These are phyloP conservation scores for Solanum infundibuliforme DNA, from an alignment of 257 asterid species.

Conservation along the genomic window DNA sequence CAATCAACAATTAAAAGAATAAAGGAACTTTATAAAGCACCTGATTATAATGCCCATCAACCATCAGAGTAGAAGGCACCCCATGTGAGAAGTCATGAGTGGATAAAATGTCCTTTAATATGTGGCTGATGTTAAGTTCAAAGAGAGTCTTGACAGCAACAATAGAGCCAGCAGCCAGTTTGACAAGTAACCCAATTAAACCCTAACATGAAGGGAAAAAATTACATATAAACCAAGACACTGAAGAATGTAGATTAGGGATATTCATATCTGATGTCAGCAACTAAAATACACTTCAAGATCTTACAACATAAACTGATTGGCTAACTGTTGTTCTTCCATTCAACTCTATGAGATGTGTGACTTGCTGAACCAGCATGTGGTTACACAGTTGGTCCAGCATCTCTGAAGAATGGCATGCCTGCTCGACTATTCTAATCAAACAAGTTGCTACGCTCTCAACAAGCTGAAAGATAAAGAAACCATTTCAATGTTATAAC, in stretches of 20 bases:
- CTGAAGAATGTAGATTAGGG: neutral
- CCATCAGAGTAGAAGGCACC: slow-evolving; percentile 33
- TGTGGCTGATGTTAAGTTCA: slow-evolving; percentile 65
- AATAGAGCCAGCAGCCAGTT: slow-evolving; percentile 67
- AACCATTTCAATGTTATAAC: neutral
- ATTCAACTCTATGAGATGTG: slow-evolving; percentile 62
- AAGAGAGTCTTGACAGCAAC: slow-evolving; percentile 71
- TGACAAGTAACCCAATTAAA: slow-evolving; percentile 72
- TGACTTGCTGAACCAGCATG: slow-evolving; percentile 61
- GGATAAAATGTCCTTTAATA: slow-evolving; percentile 59
- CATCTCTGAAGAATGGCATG: slow-evolving; percentile 45
- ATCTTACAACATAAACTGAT: slow-evolving; percentile 61
- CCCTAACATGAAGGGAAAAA: slow-evolving; percentile 46
- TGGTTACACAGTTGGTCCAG: slow-evolving; percentile 77
- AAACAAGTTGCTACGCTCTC: slow-evolving; percentile 88
- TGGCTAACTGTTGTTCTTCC: slow-evolving; percentile 61
- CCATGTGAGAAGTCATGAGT: slow-evolving; percentile 50
- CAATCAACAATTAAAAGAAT: neutral
- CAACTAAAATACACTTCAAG: neutral
- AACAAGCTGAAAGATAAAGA: slow-evolving; percentile 50
- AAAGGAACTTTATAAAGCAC: slow-evolving; percentile 11
- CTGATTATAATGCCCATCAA: slow-evolving; percentile 68
- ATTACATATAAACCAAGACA: slow-evolving; percentile 3
- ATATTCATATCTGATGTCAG: neutral
- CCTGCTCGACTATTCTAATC: slow-evolving; percentile 68